These are phyloP conservation scores for Yarrowia osloensis DNA, from an alignment of 805 yeast genomes.

Conservation along the genomic window DNA sequence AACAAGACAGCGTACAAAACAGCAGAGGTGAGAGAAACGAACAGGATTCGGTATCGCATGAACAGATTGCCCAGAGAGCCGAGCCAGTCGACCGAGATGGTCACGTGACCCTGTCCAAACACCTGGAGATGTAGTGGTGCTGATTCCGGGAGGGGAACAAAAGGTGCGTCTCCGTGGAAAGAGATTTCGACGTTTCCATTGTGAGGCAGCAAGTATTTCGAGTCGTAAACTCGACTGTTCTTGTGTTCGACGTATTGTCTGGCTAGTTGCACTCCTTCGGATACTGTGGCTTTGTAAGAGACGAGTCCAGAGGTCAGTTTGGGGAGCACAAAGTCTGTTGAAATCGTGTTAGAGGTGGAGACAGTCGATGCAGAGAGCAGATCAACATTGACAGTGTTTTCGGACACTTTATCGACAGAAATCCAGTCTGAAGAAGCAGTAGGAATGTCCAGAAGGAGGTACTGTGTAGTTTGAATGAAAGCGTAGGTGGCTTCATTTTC, in stretches of 20 bases:
- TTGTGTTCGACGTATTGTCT: conserved; percentile 7
- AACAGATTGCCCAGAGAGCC: conserved; percentile 65
- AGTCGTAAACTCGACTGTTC: conserved; percentile 58
- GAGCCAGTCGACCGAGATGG: conserved; percentile 52
- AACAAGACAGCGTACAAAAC: conserved; percentile 54
- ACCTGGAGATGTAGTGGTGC: conserved; percentile 39
- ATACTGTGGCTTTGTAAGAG: background rate
- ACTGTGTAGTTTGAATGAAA: background rate
- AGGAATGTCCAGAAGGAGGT: background rate
- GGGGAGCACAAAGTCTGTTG: background rate
- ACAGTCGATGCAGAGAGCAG: background rate
- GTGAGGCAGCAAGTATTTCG: conserved; percentile 68
- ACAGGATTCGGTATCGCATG: conserved; percentile 69
- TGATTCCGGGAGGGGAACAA: background rate
- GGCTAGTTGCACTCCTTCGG: background rate
- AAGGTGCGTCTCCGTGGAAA: conserved; percentile 50
- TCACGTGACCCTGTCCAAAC: conserved; percentile 34
- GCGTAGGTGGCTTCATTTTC: background rate
- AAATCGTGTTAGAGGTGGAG: background rate
- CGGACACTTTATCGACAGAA: background rate
- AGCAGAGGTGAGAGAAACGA: conserved; percentile 67
- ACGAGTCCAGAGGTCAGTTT: background rate
- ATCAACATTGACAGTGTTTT: background rate
- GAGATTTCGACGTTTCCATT: conserved; percentile 72
- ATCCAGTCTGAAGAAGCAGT: background rate